Conservation (phyloP, 73 alveolate genomes). For the Paramecium sonneborni region DNA sequence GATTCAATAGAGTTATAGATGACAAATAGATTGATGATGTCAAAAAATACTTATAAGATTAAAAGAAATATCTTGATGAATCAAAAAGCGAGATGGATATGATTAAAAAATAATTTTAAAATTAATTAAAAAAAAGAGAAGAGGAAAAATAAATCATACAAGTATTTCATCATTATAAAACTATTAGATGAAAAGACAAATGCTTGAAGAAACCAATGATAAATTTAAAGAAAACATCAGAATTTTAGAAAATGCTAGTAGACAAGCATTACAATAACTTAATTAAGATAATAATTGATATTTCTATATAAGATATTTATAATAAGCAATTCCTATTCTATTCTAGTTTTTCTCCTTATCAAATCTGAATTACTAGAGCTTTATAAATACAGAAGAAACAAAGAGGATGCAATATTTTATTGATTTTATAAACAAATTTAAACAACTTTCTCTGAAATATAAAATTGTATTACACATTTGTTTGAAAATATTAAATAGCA, state of each 20-base stretch:
- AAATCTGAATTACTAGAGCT: no score
- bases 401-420: no score
- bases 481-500: neutral
- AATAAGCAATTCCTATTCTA: no score
- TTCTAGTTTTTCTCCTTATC: no score
- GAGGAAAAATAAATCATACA: constrained; percentile 30
- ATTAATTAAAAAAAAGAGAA: constrained; percentile 38
- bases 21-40: constrained; percentile 47
- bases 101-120: constrained; percentile 45
- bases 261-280: constrained; percentile 4
- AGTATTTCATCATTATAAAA: neutral
- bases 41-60: neutral
- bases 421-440: neutral
- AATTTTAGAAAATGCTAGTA: constrained; percentile 28
- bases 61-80: constrained; percentile 34
- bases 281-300: constrained; percentile 39
- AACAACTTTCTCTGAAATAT: neutral
- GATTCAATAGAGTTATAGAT: constrained; percentile 1
- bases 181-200: neutral
- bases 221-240: constrained; percentile 16
- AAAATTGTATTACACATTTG: neutral
- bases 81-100: constrained; percentile 34
- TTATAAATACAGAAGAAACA: no score
- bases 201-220: constrained; percentile 34
- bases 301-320: no score